These are phyloP conservation scores for Saccharomyces hybrid DNA, from an alignment of 1,139 yeast genomes.

Conservation along the genomic window DNA sequence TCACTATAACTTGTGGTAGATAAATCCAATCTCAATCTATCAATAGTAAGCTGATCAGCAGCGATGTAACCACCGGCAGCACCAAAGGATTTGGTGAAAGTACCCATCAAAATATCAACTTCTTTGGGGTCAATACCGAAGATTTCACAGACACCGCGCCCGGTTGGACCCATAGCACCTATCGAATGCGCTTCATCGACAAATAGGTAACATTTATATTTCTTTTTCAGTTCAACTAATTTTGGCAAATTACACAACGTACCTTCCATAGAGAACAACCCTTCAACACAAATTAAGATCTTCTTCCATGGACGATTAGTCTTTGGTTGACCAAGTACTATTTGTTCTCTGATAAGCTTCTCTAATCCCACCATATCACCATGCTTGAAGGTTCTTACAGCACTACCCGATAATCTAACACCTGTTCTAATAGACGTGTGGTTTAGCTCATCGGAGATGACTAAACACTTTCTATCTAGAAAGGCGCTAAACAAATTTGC, in stretches of 20 bases:
- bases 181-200: constrained; percentile 98
- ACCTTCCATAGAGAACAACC: constrained; percentile 97
- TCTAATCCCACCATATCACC: constrained; percentile 83
- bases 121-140: constrained; percentile 68
- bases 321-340: constrained; percentile 93
- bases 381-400: constrained; percentile 86
- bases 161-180: constrained; percentile 92
- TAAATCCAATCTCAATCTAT: constrained; percentile 63
- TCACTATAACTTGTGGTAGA: constrained; percentile 76
- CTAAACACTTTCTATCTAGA: constrained; percentile 79
- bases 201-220: constrained; percentile 81
- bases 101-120: constrained; percentile 91
- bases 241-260: constrained; percentile 81
- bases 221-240: constrained; percentile 65
- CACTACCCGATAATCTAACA: constrained; percentile 85
- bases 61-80: constrained; percentile 98
- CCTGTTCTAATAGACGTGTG: constrained; percentile 96
- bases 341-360: constrained; percentile 71
- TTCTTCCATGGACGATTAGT: constrained; percentile 97
- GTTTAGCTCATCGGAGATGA: constrained; percentile 87
- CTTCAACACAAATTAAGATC: constrained; percentile 89
- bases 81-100: constrained; percentile 94
- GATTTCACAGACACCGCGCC: constrained; percentile 93
- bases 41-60: constrained; percentile 59
- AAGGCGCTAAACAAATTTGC: constrained; percentile 82